Evolutionary conservation across 176 grass and related monocot species (phyloP).

Genomic region (Calamus simplicifolius): DNA sequence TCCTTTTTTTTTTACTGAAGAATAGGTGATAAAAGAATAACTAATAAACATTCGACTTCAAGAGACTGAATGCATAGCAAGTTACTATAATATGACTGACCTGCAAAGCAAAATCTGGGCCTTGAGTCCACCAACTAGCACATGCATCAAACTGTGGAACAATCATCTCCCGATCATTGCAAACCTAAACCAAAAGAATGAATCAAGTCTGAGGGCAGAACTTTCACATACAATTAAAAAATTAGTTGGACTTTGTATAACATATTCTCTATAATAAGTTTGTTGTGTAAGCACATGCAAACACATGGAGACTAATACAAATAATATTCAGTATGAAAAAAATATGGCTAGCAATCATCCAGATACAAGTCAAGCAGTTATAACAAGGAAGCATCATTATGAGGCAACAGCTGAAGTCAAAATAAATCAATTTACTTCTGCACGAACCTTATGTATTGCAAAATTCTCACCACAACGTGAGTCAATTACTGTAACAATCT

Average conservation of each 20-base stretch:
- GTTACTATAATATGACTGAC: conserved; percentile 21
- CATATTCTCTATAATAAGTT: conserved; percentile 14
- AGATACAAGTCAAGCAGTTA: too few relatives aligned
- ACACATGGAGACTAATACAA: too few relatives aligned
- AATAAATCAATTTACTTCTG: background rate
- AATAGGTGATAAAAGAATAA: too few relatives aligned
- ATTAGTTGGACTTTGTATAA: conserved; percentile 2
- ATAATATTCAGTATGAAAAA: too few relatives aligned
- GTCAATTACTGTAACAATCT: conserved; percentile 81
- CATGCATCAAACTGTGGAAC: conserved; percentile 92
- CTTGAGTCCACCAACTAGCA: conserved; percentile 99
- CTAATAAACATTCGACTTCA: too few relatives aligned
- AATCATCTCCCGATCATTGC: conserved; percentile 50
- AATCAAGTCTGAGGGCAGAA: background rate
- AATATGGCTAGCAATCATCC: too few relatives aligned
- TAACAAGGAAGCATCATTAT: background rate
- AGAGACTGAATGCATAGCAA: background rate
- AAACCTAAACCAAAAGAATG: conserved; percentile 32
- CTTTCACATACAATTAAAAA: too few relatives aligned
- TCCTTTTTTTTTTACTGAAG: background rate
- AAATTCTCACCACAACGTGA: conserved; percentile 94
- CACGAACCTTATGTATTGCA: conserved; percentile 70
- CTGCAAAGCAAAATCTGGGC: conserved; percentile 81
- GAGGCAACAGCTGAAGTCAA: background rate
- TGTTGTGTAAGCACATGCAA: background rate